Evolutionary conservation across 2,329 filamentous ascomycete species (phyloP), one percentile per base, ranked within the genome.

Genomic region (Fonsecaea pugnacius): DNA sequence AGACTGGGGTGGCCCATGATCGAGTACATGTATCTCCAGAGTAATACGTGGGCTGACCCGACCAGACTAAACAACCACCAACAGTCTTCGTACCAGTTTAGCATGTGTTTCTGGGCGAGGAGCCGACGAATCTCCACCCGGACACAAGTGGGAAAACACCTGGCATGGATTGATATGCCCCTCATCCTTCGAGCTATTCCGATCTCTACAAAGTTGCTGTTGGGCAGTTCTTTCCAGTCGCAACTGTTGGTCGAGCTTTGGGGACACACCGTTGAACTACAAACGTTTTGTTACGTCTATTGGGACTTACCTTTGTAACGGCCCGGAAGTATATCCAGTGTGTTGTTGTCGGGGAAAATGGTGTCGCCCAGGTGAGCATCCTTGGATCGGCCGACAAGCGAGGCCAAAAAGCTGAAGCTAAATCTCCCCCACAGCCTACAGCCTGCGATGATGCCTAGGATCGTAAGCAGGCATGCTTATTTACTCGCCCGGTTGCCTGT

Each of bases 141-240:
- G 12, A 27, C 43, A 24, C 43, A 24, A 48, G 18, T 21, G 21
- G 43, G 10, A 48, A 48, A 48, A 16, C 40, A 48, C 43, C 43
- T 48, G 43, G 43, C 43, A 16, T 14, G 18, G 43, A 48, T 7
- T 48, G 43, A 48, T 48, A 48, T 48, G 43, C 43, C 43, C 43
- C 21, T 48, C 43, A 10, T 48, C 18, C 8, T n/a, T 43, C 43
- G 5, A 24, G 21, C 43, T 48, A 48, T 24, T 48, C 43, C 21
- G 5, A 14, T 48, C 43, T 48, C 8, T 48, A 30, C 27, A 2
- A 48, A 48, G 18, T n/a, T 48, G 21, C 8, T 24, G 43, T 48
- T 27, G 43, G 43, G 43, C 43, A 48, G 18, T 27, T 24, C 7
- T 14, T 27, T 24, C 12, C 10, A 4, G 3, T 48, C 21, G 43